A percentile compares a stretch with the other conserved stretches of the same genome.
Evolutionary conservation across 768 basidiomycete species (phyloP).

Genomic region (Lenzites betulinus): DNA sequence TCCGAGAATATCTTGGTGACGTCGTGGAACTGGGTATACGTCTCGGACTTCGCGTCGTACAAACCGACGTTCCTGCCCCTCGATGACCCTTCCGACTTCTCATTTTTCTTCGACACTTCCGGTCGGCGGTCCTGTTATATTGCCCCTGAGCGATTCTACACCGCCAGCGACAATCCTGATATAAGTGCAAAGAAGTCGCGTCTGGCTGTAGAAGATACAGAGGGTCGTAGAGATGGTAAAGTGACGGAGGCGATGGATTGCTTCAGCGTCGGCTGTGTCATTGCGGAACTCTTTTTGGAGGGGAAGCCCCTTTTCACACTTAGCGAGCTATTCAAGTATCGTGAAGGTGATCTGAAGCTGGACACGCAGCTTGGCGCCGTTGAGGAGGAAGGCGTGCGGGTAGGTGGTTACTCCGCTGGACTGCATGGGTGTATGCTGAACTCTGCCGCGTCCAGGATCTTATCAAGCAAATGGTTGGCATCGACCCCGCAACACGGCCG

Average conservation of each 20-base stretch:
- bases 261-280: slow-evolving; percentile 92
- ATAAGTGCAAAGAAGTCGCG: slow-evolving; percentile 69
- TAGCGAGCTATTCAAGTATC: slow-evolving; percentile 93
- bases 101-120: slow-evolving; percentile 96
- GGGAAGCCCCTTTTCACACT: slow-evolving; percentile 92
- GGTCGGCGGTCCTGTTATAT: slow-evolving; percentile 93
- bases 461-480: slow-evolving; percentile 87
- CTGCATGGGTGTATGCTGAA: not conserved
- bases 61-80: slow-evolving; percentile 95
- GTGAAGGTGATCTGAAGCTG: slow-evolving; percentile 80
- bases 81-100: slow-evolving; percentile 96
- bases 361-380: slow-evolving; percentile 72
- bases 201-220: slow-evolving; percentile 51
- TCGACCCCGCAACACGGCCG: slow-evolving; percentile 76
- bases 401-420: slow-evolving; percentile 41
- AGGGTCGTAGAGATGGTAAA: slow-evolving; percentile 73
- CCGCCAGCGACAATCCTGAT: slow-evolving; percentile 62
- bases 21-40: slow-evolving; percentile 93
- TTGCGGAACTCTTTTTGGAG: slow-evolving; percentile 95
- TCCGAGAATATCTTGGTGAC: slow-evolving; percentile 96
- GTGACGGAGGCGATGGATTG: slow-evolving; percentile 98
- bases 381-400: slow-evolving; percentile 80
- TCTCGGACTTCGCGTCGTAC: slow-evolving; percentile 93
- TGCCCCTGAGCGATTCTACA: slow-evolving; percentile 95
- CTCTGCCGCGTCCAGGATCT: slow-evolving; percentile 55